phyloP scores from a whole-genome alignment of 75 land plant species.

The Cupressus sempervirens region DNA sequence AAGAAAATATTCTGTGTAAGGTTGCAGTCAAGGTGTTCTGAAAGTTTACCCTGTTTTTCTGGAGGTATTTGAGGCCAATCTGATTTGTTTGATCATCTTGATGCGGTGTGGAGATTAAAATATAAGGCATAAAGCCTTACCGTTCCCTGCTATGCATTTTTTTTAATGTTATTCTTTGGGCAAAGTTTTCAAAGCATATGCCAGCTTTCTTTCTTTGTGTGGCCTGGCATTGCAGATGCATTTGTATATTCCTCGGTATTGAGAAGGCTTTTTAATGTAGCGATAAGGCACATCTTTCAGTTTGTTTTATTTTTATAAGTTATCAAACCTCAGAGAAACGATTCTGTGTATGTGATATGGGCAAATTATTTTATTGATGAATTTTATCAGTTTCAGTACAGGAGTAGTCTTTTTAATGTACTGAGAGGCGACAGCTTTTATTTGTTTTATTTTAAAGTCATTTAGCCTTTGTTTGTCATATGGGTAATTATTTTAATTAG shows the following conservation, averaged over 20 bases:
- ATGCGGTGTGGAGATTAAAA: background rate
- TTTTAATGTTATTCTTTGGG: background rate
- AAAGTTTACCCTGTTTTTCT: background rate
- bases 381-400: background rate
- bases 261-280: background rate
- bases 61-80: background rate
- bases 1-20: background rate
- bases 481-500: background rate
- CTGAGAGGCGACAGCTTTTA: background rate
- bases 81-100: background rate
- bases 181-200: background rate
- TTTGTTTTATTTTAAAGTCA: background rate
- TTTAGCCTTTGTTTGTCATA: background rate
- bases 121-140: background rate
- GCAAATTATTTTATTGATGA: background rate
- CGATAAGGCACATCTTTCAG: background rate
- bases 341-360: background rate
- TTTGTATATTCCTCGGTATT: background rate
- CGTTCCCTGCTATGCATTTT: background rate
- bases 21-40: background rate
- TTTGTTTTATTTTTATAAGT: background rate
- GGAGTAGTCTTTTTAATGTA: background rate
- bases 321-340: background rate
- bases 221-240: background rate
- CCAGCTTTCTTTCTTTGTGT: background rate